Evolutionary conservation across 495 filamentous ascomycete species (phyloP), one percentile per base, ranked within the genome.

Genomic region (Talaromyces wortmannii): DNA sequence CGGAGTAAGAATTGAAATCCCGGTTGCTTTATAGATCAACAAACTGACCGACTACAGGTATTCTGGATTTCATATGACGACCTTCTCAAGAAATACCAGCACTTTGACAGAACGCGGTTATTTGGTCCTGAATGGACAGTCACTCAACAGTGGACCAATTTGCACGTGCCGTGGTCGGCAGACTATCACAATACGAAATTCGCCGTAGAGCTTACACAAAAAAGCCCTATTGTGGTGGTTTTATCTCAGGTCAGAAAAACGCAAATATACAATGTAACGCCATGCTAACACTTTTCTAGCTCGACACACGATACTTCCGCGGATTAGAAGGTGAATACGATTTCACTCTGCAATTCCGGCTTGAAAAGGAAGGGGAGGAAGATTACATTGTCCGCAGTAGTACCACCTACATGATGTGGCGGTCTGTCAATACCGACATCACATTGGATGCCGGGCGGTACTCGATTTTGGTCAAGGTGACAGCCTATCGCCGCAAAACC

Each of bases 181-280:
- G 89, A 92, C 56, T 97, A 95, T 62, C 85, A 91, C 58, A 80
- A 86, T 59, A 92, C 89, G 17, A 89, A 90, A 55, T 97, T 95
- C 65, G 70, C 78, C 52, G 78, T 96, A 51, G 81, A 78, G 4
- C 74, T 96, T 1, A 77, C 75, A 8, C 82, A 86, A 58, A 68
- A 75, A 1, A 82, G 88, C 0, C 84, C 86, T 0, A 81, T 89
- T 1, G 89, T 96, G 30, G 80, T 97, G 40, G 86, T 89, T 7
- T 78, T 97, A 16, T 86, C 83, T 4, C 89, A 95, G 68, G 75
- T 78, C 56, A 45, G 59, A 58, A 6, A 8, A 48, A 48, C 16
- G 15, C 11, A 7, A 18, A 4, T 33, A 29, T 55, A 8, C 23
- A 3, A 2, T 23, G 2, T 13, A 12, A 33, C 1, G 31, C 17